phyloP scores from a whole-genome alignment of 768 basidiomycete species.

The Krasilnikovozyma curviuscula region DNA sequence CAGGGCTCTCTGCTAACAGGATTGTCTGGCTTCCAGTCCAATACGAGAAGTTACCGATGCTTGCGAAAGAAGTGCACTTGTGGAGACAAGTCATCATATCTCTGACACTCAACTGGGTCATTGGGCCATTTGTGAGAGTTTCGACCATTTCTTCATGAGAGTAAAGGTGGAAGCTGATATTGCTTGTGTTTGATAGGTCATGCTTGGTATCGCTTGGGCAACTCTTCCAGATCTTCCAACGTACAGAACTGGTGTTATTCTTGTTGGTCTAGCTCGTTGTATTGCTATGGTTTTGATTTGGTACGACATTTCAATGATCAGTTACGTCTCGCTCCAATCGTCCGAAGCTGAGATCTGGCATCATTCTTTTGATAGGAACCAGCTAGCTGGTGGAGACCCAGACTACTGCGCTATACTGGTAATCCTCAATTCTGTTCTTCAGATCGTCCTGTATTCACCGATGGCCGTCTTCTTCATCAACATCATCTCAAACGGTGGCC shows the following conservation, averaged over 20 bases:
- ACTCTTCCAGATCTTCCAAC: constrained; percentile 50
- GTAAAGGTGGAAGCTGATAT: too few species aligned
- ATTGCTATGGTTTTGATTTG: constrained; percentile 30
- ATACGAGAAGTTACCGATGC: constrained; percentile 46
- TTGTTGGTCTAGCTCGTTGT: constrained; percentile 54
- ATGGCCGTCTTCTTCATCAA: constrained; percentile 55
- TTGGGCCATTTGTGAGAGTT: constrained; percentile 41
- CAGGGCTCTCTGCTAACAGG: too few species aligned
- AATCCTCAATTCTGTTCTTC: constrained; percentile 57
- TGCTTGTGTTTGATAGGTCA: constrained; percentile 32
- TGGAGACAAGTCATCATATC: constrained; percentile 54
- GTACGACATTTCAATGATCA: neutral
- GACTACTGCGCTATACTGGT: constrained; percentile 65
- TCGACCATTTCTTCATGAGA: too few species aligned
- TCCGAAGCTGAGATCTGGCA: neutral
- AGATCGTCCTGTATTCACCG: constrained; percentile 58
- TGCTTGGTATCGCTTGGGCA: constrained; percentile 69
- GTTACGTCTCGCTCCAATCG: neutral
- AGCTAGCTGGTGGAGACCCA: constrained; percentile 45
- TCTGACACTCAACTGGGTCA: constrained; percentile 55
- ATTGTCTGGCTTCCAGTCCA: constrained; percentile 37
- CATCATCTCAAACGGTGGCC: constrained; percentile 47
- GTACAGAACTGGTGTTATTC: constrained; percentile 58
- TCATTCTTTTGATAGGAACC: constrained; percentile 38
- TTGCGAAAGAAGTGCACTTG: constrained; percentile 34